Evolutionary conservation across 2,329 filamentous ascomycete genomes (phyloP).

Genomic region (Microcyclosporella mali): DNA sequence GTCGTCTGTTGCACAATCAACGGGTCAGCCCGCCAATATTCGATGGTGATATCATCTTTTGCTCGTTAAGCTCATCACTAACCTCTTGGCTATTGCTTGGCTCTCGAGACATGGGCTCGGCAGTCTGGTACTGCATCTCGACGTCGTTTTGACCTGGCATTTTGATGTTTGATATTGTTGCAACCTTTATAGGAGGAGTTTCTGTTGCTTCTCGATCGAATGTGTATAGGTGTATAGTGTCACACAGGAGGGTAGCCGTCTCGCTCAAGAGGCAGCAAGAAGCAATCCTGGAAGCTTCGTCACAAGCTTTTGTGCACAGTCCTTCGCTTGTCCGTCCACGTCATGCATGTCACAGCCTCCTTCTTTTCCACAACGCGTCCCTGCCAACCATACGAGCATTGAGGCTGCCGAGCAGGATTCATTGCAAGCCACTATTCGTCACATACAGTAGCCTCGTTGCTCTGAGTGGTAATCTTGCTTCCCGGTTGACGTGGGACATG

Average conservation of each 20-base stretch:
- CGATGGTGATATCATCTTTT: neutral
- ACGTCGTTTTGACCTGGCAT: conserved; percentile 18
- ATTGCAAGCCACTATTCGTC: too few relatives aligned
- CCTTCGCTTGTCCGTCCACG: too few relatives aligned
- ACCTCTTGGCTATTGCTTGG: conserved; percentile 4
- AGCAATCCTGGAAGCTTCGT: too few relatives aligned
- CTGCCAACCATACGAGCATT: too few relatives aligned
- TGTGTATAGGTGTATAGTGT: neutral
- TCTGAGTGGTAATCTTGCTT: too few relatives aligned
- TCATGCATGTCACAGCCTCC: too few relatives aligned
- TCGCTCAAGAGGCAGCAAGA: neutral
- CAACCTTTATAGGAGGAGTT: neutral
- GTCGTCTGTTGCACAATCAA: neutral
- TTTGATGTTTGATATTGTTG: neutral
- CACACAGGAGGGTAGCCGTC: neutral
- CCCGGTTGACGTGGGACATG: neutral
- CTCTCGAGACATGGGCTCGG: conserved; percentile 14
- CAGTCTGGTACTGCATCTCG: conserved; percentile 23
- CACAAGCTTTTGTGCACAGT: too few relatives aligned
- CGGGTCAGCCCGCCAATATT: too few relatives aligned
- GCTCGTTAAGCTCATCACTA: neutral
- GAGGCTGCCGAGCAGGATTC: too few relatives aligned
- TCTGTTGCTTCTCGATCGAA: neutral
- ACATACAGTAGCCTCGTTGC: too few relatives aligned
- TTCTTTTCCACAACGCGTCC: too few relatives aligned